Percentiles rank a stretch among this genome's conserved stretches.
Evolutionary conservation across 495 filamentous ascomycete genomes (phyloP).

Genomic region (Podospora comata): DNA sequence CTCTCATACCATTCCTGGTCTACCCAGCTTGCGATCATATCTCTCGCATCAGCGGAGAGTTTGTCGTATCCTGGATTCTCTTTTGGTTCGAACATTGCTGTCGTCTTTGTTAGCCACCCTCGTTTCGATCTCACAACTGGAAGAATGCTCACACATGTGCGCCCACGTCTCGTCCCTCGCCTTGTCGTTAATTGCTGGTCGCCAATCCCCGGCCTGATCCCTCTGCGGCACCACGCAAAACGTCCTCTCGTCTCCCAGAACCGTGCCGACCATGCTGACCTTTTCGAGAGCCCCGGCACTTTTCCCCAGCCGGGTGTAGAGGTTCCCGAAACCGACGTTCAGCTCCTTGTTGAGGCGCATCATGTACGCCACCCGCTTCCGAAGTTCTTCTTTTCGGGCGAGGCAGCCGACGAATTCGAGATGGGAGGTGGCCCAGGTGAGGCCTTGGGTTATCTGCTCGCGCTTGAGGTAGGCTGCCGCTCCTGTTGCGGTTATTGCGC

Average conservation of each 20-base stretch:
- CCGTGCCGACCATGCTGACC: constrained; percentile 44
- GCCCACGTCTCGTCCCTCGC: constrained; percentile 75
- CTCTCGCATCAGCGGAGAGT: constrained; percentile 64
- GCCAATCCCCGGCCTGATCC: constrained; percentile 54
- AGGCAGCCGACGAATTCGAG: constrained; percentile 94
- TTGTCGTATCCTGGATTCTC: constrained; percentile 76
- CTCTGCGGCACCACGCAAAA: constrained; percentile 75
- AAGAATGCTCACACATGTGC: constrained; percentile 60
- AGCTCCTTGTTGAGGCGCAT: constrained; percentile 53
- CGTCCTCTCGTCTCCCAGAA: constrained; percentile 62
- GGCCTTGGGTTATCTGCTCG: constrained; percentile 68
- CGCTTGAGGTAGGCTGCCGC: constrained; percentile 82
- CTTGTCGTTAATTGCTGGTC: constrained; percentile 69
- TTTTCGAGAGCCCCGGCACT: constrained; percentile 43
- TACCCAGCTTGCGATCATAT: constrained; percentile 58
- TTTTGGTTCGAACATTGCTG: constrained; percentile 75
- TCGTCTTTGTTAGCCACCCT: constrained; percentile 2
- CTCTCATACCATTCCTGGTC: constrained; percentile 52
- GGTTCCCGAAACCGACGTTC: constrained; percentile 68
- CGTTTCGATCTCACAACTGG: background rate
- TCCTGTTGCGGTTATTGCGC: constrained; percentile 79
- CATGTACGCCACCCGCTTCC: constrained; percentile 59
- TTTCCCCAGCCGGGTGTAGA: constrained; percentile 79
- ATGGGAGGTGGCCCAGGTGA: constrained; percentile 81
- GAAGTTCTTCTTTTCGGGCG: constrained; percentile 71